Base-by-base conservation (phyloP, 2,329 filamentous ascomycete species). In the Penicillium glabrum region DNA sequence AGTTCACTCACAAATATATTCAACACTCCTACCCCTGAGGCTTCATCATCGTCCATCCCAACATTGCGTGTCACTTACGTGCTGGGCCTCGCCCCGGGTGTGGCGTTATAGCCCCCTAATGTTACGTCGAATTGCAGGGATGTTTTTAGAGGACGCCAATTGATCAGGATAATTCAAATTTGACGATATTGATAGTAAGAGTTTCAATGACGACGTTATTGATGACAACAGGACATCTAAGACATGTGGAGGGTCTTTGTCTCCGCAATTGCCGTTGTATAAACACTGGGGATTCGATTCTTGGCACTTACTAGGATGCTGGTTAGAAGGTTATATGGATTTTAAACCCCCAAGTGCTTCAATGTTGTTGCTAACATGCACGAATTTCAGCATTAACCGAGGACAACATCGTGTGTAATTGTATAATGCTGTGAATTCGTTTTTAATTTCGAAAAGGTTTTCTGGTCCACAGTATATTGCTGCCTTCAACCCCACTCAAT, bases 21-120 rank as follows among this genome's bases (percentile, higher is more conserved):
- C 31, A 16, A 7, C n/a, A 5, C 16, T 19, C 9, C 5, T 16
- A 11, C 33, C 46, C 46, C 23, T 24, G 21, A 35, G 27, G 35
- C 48, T 43, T 52, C 11, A 44, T 37, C 8, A 23, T 53, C 13
- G 35, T 11, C 6, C 6, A n/a, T 24, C 21, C 7, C 11, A 16
- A 5, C 43, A 46, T 46, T 53, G 50, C 50, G 50, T 53, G 50
- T 45, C 41, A 29, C 29, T 46, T 43, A 53, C 41, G 50, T 27
- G 41, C 41, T 35, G 29, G 41, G 50, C 16, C 37, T 33, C 35
- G 16, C 33, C 21, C 39, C 50, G 50, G 50, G 21, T 45, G 50
- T 53, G 50, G 50, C 50, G 50, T 46, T 29, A 35, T 21, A 19
- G 21, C 41, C 50, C 50, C 50, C 44, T 16, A 39, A 19, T 44